Evolutionary conservation across 1,284 basidiomycete genomes (phyloP).

Genomic region (Marasmius tenuissimus): DNA sequence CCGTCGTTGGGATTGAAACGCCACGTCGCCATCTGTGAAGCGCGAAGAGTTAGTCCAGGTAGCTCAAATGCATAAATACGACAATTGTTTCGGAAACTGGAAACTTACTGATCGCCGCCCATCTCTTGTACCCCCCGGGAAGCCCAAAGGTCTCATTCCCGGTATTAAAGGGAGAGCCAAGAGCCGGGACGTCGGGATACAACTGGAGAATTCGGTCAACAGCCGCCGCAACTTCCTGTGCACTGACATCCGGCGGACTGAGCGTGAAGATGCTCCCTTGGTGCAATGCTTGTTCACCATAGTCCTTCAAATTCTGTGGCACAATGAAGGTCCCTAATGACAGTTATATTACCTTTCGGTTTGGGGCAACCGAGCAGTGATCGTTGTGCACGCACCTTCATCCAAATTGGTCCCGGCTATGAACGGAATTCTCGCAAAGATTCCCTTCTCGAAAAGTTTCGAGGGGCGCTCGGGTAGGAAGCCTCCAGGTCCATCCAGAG

Average conservation of each 20-base stretch:
- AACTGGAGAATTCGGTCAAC: constrained; percentile 17
- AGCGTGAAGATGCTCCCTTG: constrained; percentile 24
- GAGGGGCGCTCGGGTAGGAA: constrained; percentile 42
- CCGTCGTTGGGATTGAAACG: constrained; percentile 41
- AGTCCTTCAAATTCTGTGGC: background rate
- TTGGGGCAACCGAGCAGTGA: background rate
- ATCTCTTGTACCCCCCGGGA: constrained; percentile 25
- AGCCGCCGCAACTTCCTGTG: background rate
- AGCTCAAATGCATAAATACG: background rate
- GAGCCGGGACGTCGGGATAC: constrained; percentile 29
- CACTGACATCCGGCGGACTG: constrained; percentile 28
- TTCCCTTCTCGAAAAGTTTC: constrained; percentile 27
- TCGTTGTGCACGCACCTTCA: constrained; percentile 34
- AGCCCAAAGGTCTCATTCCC: constrained; percentile 31
- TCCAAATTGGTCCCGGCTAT: constrained; percentile 48
- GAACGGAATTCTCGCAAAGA: constrained; percentile 41
- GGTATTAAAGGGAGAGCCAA: constrained; percentile 30
- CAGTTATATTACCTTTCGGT: background rate
- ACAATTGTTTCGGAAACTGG: background rate
- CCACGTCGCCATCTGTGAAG: constrained; percentile 38
- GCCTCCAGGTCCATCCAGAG: constrained; percentile 41
- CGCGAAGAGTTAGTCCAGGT: background rate
- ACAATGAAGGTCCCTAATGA: background rate
- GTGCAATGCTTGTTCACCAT: constrained; percentile 16
- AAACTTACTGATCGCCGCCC: constrained; percentile 22